phyloP scores from a whole-genome alignment of 192 early-diverging fungal species.

The Gigaspora rosea region DNA sequence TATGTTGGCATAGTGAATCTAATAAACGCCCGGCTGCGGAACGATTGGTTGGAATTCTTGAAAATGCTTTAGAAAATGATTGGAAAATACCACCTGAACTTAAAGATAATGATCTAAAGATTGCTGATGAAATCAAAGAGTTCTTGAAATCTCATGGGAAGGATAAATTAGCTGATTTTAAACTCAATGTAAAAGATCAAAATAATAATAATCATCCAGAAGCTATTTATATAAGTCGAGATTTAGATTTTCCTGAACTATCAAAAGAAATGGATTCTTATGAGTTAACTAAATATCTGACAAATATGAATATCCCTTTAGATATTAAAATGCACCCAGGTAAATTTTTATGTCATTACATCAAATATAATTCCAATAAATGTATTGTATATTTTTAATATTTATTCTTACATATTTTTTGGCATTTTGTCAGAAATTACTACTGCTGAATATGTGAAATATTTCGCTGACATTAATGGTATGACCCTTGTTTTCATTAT shows the following conservation, averaged over 20 bases:
- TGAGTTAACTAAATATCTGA: background rate
- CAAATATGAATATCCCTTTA: no score
- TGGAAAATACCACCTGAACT: background rate
- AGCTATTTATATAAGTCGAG: slow-evolving; percentile 15
- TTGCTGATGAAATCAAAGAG: background rate
- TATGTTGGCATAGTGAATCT: slow-evolving; percentile 1
- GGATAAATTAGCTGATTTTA: background rate
- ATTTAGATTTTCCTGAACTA: background rate
- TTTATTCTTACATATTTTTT: no score
- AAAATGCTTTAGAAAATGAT: background rate
- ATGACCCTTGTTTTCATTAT: no score
- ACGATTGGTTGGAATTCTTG: background rate
- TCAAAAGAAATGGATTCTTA: background rate
- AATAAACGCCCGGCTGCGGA: background rate
- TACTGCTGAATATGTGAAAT: no score
- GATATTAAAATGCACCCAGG: no score
- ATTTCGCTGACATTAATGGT: no score
- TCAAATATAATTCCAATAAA: no score
- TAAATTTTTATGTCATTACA: no score
- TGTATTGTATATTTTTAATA: no score
- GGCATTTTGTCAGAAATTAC: no score
- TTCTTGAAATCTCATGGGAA: background rate
- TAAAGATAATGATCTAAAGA: background rate
- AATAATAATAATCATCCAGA: slow-evolving; percentile 8
- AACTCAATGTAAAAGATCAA: background rate